Base-by-base conservation (phyloP, 1,284 basidiomycete genomes). In the Sphaerobolus stellatus region DNA sequence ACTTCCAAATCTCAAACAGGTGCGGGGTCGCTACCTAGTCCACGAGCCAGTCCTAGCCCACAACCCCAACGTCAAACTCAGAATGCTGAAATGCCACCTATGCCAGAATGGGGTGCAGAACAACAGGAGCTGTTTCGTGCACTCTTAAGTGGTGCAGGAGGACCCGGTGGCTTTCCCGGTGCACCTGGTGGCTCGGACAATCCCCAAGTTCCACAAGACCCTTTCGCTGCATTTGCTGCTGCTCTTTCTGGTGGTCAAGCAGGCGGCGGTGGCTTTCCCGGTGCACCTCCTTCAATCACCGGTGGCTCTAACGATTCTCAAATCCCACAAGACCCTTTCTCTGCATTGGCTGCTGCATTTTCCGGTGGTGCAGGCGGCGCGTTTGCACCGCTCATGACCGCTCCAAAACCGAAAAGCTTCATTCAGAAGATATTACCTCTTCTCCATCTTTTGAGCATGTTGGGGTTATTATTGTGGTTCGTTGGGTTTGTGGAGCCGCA, bases 111-210 rank as follows among this genome's bases (percentile, higher is more conserved):
- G 85, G 78, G 81, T 9, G 71, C 79, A 49, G 82, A 87, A 57
- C 85, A 87, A 61, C 73, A 73, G 52, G 81, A 84, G 61, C 77
- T 88, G 59, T 71, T 88, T 67, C 78, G 79, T 56, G 82, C 84
- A 2, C 71, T 90, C 36, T 77, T 87, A 75, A 72, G 72, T 34
- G 69, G 67, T 20, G 64, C 59, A 24, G 31, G 20, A 28, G n/a
- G n/a, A n/a, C n/a, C n/a, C n/a, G n/a, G n/a, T n/a, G n/a, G 18
- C 33, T 14, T 41, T 25, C 29, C 50, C 5, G n/a, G n/a, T n/a
- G 24, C 30, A 3, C 46, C 48, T 11, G 27, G 29, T 14, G 29
- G 25, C 28, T 25, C 31, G 16, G 48, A 22, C 31, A 20, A 46
- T 30, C 40, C 25, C 40, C 14, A 51, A 29, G 41, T 30, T 11